Evolutionary conservation across 805 yeast genomes (phyloP).

Genomic region (Yarrowia porcina): DNA sequence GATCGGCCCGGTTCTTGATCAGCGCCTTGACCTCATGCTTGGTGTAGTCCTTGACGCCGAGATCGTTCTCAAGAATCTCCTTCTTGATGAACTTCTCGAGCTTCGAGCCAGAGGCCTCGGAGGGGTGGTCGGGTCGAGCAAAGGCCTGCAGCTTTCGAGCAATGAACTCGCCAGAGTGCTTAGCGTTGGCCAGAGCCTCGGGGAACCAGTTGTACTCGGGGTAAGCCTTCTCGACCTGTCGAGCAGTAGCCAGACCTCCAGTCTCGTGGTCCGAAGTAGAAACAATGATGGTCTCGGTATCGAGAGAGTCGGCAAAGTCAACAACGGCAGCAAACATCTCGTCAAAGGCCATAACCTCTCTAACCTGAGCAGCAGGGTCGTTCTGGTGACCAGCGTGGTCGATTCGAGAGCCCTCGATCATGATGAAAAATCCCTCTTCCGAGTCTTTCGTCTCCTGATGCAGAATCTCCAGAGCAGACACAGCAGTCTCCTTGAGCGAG

Average conservation of each 20-base stretch:
- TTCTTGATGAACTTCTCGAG: conserved; percentile 48
- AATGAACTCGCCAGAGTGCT: conserved; percentile 74
- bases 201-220: conserved; percentile 93
- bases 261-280: conserved; percentile 95
- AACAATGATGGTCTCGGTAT: conserved; percentile 71
- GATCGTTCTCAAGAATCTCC: conserved; percentile 57
- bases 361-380: conserved; percentile 91
- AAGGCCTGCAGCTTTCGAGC: conserved; percentile 44
- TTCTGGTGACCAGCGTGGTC: conserved; percentile 95
- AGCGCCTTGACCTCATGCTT: conserved; percentile 51
- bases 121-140: conserved; percentile 33
- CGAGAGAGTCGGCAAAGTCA: conserved; percentile 63
- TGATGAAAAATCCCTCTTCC: conserved; percentile 78
- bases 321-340: conserved; percentile 72
- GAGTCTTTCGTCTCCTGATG: conserved; percentile 63
- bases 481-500: conserved; percentile 72
- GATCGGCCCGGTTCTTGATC: conserved; percentile 37
- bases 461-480: conserved; percentile 68
- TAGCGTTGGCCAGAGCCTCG: conserved; percentile 62
- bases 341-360: conserved; percentile 86
- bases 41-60: conserved; percentile 62
- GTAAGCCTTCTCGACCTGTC: conserved; percentile 64
- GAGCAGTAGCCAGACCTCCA: conserved; percentile 86
- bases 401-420: conserved; percentile 89
- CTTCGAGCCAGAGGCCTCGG: conserved; percentile 27